A percentile compares a stretch with the other conserved stretches of the same genome.
phyloP scores from a whole-genome alignment of 176 grass and related monocot genomes.

The Oryza australiensis region DNA sequence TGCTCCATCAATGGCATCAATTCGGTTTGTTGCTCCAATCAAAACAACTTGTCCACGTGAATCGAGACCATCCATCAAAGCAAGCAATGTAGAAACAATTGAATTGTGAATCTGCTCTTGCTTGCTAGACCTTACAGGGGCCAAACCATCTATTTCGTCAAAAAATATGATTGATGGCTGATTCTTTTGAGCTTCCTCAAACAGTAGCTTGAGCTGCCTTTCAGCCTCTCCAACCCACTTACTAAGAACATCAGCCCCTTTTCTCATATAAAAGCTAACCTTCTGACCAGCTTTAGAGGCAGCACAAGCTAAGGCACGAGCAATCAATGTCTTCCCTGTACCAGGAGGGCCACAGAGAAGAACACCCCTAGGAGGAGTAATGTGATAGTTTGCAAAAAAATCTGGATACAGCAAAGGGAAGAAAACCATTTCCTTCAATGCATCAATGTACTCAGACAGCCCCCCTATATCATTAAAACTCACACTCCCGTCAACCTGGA shows the following conservation, averaged over 20 bases:
- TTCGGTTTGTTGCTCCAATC: slow-evolving; percentile 98
- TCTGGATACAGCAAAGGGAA: slow-evolving; percentile 97
- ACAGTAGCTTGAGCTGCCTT: slow-evolving; percentile 96
- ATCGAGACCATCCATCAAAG: slow-evolving; percentile 99
- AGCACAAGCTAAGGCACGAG: slow-evolving; percentile 92
- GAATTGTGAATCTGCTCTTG: slow-evolving; percentile 99
- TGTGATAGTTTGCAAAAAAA: slow-evolving; percentile 99
- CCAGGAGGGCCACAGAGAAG: slow-evolving; percentile 97
- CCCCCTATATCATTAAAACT: slow-evolving; percentile 99
- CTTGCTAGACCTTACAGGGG: slow-evolving; percentile 99
- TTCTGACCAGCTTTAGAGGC: slow-evolving; percentile 98
- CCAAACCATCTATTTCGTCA: slow-evolving; percentile 98
- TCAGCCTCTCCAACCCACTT: slow-evolving; percentile 99
- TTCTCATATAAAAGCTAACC: slow-evolving; percentile 99
- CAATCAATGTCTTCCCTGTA: slow-evolving; percentile 97
- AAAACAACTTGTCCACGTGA: slow-evolving; percentile 99
- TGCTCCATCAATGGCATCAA: slow-evolving; percentile 99
- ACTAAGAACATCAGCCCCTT: slow-evolving; percentile 99
- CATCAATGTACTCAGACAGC: slow-evolving; percentile 91
- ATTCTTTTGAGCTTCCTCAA: slow-evolving; percentile 99
- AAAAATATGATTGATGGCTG: slow-evolving; percentile 99
- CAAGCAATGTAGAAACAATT: slow-evolving; percentile 98
- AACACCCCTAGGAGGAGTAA: slow-evolving; percentile 95
- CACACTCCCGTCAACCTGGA: slow-evolving; percentile 88
- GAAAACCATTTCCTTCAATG: slow-evolving; percentile 99